A percentile compares a stretch with the other conserved stretches of the same genome.
Conservation (phyloP, 2,329 filamentous ascomycete genomes). For the Verticillium zaregamsianum region DNA sequence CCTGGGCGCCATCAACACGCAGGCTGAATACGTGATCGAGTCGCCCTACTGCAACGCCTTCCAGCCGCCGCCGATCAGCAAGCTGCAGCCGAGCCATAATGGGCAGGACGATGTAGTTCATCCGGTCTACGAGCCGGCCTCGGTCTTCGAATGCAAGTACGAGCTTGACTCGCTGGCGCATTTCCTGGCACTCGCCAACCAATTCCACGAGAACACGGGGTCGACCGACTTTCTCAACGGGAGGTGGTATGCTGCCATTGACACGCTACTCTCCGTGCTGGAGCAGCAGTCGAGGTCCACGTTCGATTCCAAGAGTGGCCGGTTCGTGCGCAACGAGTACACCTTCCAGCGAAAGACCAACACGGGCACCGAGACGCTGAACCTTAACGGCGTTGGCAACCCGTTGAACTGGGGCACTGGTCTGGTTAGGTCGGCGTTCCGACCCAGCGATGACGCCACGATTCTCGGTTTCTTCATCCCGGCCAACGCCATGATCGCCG, state of each 20-base stretch:
- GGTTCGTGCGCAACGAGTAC: constrained; percentile 71
- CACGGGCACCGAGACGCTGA: constrained; percentile 85
- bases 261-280: constrained; percentile 69
- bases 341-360: constrained; percentile 81
- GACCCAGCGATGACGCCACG: constrained; percentile 91
- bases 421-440: constrained; percentile 84
- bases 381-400: constrained; percentile 80
- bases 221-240: constrained; percentile 74
- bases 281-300: constrained; percentile 76
- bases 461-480: constrained; percentile 95
- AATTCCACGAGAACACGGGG: constrained; percentile 77
- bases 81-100: constrained; percentile 66
- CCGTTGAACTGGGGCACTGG: constrained; percentile 81
- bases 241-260: constrained; percentile 75
- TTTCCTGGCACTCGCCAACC: constrained; percentile 80
- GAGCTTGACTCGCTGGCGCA: constrained; percentile 93
- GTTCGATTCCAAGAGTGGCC: constrained; percentile 61
- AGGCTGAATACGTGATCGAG: constrained; percentile 89
- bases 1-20: constrained; percentile 91
- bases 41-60: constrained; percentile 98
- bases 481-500: constrained; percentile 92
- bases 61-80: constrained; percentile 84
- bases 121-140: constrained; percentile 75
- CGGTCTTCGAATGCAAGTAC: constrained; percentile 98
- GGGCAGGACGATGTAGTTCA: constrained; percentile 83